Conservation (phyloP, 208 protist genomes). For the Trypanosoma avium region DNA sequence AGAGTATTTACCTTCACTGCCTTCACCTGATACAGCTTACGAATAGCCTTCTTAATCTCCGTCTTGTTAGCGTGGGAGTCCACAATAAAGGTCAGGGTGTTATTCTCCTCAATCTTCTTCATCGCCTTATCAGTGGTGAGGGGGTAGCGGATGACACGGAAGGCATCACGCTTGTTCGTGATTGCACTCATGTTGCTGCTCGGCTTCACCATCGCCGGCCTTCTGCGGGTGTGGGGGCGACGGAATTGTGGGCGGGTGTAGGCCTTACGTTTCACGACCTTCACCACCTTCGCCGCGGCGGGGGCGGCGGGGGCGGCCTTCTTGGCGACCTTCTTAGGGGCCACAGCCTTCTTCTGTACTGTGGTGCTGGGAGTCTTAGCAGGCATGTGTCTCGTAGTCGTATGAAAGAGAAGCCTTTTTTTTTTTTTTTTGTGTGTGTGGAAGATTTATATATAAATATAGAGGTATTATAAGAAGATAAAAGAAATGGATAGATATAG, state of each 20-base stretch:
- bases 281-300: slow-evolving; percentile 81
- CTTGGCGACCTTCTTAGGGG: slow-evolving; percentile 23
- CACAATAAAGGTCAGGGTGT: slow-evolving; percentile 99
- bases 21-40: slow-evolving; percentile 98
- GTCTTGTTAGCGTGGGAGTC: slow-evolving; percentile 97
- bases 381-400: slow-evolving; percentile 46
- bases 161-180: slow-evolving; percentile 81
- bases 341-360: slow-evolving; percentile 53
- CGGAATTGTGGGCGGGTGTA: slow-evolving; percentile 96
- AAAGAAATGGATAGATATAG: neutral
- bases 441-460: neutral
- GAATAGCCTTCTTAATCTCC: slow-evolving; percentile 98
- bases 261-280: slow-evolving; percentile 92
- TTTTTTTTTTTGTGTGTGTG: slow-evolving; percentile 1
- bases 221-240: slow-evolving; percentile 95
- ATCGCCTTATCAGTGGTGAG: slow-evolving; percentile 98
- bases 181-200: slow-evolving; percentile 88
- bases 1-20: slow-evolving; percentile 98
- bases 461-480: neutral
- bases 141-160: slow-evolving; percentile 96
- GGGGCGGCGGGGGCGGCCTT: slow-evolving; percentile 17
- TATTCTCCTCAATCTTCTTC: slow-evolving; percentile 99
- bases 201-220: slow-evolving; percentile 87
- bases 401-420: slow-evolving; percentile 21
- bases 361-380: slow-evolving; percentile 47